phyloP scores from a whole-genome alignment of 768 basidiomycete species.

The Hypholoma fasciculare region DNA sequence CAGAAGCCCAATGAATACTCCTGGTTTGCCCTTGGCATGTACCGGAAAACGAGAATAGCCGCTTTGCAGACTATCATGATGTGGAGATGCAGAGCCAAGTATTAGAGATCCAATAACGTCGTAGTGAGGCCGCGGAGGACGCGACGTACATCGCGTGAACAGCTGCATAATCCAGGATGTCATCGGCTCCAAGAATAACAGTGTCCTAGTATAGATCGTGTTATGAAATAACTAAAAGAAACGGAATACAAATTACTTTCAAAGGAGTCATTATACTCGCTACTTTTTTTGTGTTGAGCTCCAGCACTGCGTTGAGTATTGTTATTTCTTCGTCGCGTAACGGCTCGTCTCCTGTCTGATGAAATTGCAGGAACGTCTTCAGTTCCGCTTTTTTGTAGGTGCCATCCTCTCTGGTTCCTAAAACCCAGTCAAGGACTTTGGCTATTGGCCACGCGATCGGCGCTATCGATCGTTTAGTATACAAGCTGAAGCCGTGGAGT shows the following conservation, averaged over 20 bases:
- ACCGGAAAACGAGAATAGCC: constrained; percentile 95
- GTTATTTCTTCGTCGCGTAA: constrained; percentile 80
- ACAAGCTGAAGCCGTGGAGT: background rate
- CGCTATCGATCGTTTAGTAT: constrained; percentile 33
- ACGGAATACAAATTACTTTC: constrained; percentile 37
- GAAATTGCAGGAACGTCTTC: constrained; percentile 78
- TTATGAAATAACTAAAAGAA: constrained; percentile 5
- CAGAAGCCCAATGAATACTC: constrained; percentile 80
- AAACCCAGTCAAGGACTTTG: constrained; percentile 78
- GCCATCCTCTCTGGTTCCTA: constrained; percentile 70
- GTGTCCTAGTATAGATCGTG: constrained; percentile 60
- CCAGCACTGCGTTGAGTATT: constrained; percentile 78
- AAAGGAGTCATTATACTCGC: constrained; percentile 83
- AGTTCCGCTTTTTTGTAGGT: constrained; percentile 85
- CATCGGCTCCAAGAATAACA: constrained; percentile 74
- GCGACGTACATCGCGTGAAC: constrained; percentile 68
- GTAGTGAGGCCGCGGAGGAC: too few relatives aligned
- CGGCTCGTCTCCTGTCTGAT: constrained; percentile 75
- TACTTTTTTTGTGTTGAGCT: constrained; percentile 73
- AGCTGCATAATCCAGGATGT: constrained; percentile 72
- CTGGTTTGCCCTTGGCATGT: constrained; percentile 68
- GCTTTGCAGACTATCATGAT: constrained; percentile 51
- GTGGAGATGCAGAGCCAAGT: background rate
- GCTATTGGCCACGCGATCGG: constrained; percentile 84
- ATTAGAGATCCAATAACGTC: background rate